Conservation (phyloP, 768 basidiomycete species). For the Leccinum incarnatum region DNA sequence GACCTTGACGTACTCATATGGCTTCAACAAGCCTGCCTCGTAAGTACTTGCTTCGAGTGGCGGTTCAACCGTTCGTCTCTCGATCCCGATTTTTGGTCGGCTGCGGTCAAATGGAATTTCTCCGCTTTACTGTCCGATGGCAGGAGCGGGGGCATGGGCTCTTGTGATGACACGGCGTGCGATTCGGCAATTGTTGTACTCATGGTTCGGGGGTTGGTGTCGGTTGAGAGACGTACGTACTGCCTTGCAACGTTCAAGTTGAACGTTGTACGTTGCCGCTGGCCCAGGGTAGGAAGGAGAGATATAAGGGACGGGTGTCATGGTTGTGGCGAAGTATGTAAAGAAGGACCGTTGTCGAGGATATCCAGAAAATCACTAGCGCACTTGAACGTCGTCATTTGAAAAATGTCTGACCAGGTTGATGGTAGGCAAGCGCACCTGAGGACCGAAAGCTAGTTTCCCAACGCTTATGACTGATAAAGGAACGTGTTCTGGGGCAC, state of each 20-base stretch:
- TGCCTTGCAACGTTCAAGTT: background rate
- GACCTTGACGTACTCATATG: slow-evolving; percentile 96
- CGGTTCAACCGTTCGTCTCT: slow-evolving; percentile 80
- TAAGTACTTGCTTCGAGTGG: slow-evolving; percentile 83
- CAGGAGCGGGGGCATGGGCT: slow-evolving; percentile 49
- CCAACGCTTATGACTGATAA: slow-evolving; percentile 71
- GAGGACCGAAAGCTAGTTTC: slow-evolving; percentile 80
- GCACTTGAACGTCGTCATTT: background rate
- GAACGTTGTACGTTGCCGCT: slow-evolving; percentile 3
- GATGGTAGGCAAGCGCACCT: slow-evolving; percentile 47
- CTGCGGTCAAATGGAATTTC: slow-evolving; percentile 89
- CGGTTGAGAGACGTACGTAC: slow-evolving; percentile 17
- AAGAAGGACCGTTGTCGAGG: slow-evolving; percentile 81
- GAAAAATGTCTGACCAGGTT: background rate
- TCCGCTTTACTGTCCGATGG: slow-evolving; percentile 56
- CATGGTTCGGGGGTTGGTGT: slow-evolving; percentile 19
- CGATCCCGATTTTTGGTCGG: slow-evolving; percentile 90
- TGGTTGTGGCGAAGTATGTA: slow-evolving; percentile 45
- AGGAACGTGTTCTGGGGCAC: slow-evolving; percentile 50
- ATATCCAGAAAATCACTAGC: slow-evolving; percentile 84
- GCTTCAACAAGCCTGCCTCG: slow-evolving; percentile 91
- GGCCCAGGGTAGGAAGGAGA: slow-evolving; percentile 20
- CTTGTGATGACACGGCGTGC: slow-evolving; percentile 31
- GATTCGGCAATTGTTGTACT: slow-evolving; percentile 23
- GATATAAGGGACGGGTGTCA: slow-evolving; percentile 47